Base-by-base conservation (phyloP, 2,329 filamentous ascomycete genomes). In the Septoria linicola region DNA sequence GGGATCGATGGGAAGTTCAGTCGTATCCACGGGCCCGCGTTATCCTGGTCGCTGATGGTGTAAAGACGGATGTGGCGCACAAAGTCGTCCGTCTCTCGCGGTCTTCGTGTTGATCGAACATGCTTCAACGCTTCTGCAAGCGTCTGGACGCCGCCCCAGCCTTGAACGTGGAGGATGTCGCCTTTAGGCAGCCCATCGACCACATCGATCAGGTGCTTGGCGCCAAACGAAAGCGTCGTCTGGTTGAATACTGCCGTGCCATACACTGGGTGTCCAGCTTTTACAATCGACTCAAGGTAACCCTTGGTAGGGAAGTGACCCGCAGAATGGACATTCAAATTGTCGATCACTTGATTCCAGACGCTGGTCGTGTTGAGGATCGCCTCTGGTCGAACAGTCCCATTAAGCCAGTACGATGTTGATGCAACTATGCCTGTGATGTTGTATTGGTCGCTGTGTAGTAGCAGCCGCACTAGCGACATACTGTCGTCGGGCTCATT, bases 21-120 rank as follows among this genome's bases (percentile, higher is more conserved):
- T 13, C 80, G 74, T 21, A 84, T 77, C 80, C 80, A 83, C 1
- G 73, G 65, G 0, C 79, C 79, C 0, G 77, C 76, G 53, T 83
- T 75, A 53, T 83, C 80, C 59, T 83, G 80, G 56, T 83, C 81
- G 7, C 78, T 81, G 49, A 83, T 81, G 30, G 79, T 67, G 61
- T 81, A 81, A 4, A 80, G 70, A 11, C 77, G 70, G 2, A 81
- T 60, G 52, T 73, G 75, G 2, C 66, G 57, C 1, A 70, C 64
- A 14, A 80, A 66, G 0, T 44, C 49, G 1, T 66, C 63, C 1
- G 71, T 65, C 0, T 74, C 69, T 0, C 55, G 31, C 6, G 60
- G 49, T 42, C 60, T 50, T 48, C 55, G 46, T n/a, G 59, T 67
- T 2, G 54, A 43, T 6, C 63, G 60, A 16, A 75, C 66, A n/a